Base-by-base conservation (phyloP, 1,284 basidiomycete genomes). In the Rhodotorula sp. region DNA sequence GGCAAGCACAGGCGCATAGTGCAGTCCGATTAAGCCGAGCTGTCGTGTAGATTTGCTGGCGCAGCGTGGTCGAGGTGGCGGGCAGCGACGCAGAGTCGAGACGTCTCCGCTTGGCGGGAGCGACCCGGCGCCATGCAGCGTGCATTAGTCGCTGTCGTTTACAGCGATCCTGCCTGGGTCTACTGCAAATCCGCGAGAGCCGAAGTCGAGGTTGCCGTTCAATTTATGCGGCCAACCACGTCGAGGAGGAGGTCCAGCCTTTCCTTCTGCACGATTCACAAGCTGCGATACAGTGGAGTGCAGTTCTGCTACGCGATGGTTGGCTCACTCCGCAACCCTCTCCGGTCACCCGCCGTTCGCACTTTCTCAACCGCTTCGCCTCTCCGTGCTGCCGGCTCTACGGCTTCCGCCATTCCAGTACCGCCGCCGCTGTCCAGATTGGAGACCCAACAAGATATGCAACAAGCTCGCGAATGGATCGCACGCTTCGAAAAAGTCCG, bases 391-490 rank as follows among this genome's bases (percentile, higher is more conserved):
- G 26, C n/a, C 8, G 16, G 26, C 26, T n/a, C 26, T 26, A 18
- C 54, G 6, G 26, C 54, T 29, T 26, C 54, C 12, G 18, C 51
- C 20, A 5, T 60, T 1, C 62, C 65, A 1, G 48, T 49, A 21
- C 66, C 70, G 15, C 71, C 71, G 4, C 18, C 31, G 1, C 51
- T 72, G 34, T 49, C 58, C 20, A n/a, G 47, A 3, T 65, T 75
- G 57, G 39, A 54, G 47, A 65, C 65, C 3, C 60, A 61, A 8
- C 56, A 75, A 6, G 70, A 72, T 60, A 72, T 72, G 70, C n/a
- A 70, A 34, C 31, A 23, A 0, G 73, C 73, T 1, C 61, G 69
- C 4, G n/a, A 34, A 10, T 75, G 73, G 73, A 68, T 72, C 31
- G 26, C 34, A 2, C n/a, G 39, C 3, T 75, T 72, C 29, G 57